phyloP scores from a whole-genome alignment of 805 yeast genomes.

The Saturnispora quitensis region DNA sequence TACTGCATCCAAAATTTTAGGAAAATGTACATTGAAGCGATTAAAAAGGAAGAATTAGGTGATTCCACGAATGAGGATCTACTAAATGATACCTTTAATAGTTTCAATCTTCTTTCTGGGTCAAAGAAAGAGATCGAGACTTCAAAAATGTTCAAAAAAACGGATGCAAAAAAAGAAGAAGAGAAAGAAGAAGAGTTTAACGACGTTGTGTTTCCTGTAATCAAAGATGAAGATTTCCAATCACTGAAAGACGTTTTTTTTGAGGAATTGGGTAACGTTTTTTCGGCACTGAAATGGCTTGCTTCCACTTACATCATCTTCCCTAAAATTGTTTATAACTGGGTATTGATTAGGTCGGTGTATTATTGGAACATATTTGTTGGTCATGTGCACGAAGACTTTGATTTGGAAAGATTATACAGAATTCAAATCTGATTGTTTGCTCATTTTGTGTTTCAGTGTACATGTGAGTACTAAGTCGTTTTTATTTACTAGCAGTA shows the following conservation, averaged over 20 bases:
- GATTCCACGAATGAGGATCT: background rate
- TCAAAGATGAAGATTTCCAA: slow-evolving; percentile 3
- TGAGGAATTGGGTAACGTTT: slow-evolving; percentile 24
- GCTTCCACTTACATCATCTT: slow-evolving; percentile 55
- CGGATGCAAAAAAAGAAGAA: slow-evolving; percentile 16
- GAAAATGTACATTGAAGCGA: slow-evolving; percentile 35
- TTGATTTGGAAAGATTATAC: slow-evolving; percentile 25
- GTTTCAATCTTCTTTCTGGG: background rate
- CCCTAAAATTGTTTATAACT: slow-evolving; percentile 52
- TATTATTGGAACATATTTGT: slow-evolving; percentile 67
- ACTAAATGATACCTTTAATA: slow-evolving; percentile 2
- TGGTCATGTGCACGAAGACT: slow-evolving; percentile 40
- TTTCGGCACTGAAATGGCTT: slow-evolving; percentile 56
- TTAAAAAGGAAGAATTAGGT: slow-evolving; percentile 22
- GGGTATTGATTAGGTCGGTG: slow-evolving; percentile 39
- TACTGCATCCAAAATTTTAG: slow-evolving; percentile 67
- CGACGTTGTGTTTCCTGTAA: slow-evolving; percentile 20
- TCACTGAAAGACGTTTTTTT: slow-evolving; percentile 18
- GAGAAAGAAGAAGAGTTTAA: slow-evolving; percentile 12
- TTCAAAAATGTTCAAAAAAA: slow-evolving; percentile 19
- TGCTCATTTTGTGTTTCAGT: background rate
- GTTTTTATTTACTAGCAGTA: slow-evolving; percentile 4
- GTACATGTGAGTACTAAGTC: background rate
- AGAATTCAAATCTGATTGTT: slow-evolving; percentile 9
- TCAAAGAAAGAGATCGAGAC: slow-evolving; percentile 6